phyloP scores from a whole-genome alignment of 495 filamentous ascomycete species.

The Aspergillus cavernicola region DNA sequence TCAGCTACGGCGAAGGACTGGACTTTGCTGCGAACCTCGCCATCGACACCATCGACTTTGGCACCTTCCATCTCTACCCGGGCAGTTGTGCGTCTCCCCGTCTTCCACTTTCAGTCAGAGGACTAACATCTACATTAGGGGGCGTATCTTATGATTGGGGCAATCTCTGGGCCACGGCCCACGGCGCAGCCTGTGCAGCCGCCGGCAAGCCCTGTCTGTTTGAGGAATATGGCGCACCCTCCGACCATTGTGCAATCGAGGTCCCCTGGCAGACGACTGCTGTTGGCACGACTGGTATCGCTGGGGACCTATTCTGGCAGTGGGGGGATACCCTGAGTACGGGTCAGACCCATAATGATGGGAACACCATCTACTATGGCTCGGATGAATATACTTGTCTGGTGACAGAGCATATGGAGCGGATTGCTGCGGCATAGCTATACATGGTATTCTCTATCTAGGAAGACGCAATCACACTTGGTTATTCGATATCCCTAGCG shows the following conservation, averaged over 20 bases:
- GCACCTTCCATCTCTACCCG: constrained; percentile 65
- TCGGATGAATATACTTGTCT: constrained; percentile 51
- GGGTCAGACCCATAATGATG: constrained; percentile 59
- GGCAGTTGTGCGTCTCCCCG: constrained; percentile 42
- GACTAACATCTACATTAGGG: constrained; percentile 27
- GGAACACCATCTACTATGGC: constrained; percentile 59
- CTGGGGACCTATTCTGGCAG: constrained; percentile 65
- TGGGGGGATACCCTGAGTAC: constrained; percentile 54
- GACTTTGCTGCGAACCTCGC: constrained; percentile 60
- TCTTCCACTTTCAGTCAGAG: constrained; percentile 17
- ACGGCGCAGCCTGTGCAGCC: constrained; percentile 52
- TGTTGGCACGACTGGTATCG: constrained; percentile 47
- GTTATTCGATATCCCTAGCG: too few species aligned
- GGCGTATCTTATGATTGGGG: constrained; percentile 43
- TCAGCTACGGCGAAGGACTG: constrained; percentile 54
- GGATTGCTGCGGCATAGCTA: neutral
- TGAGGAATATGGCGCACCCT: constrained; percentile 62
- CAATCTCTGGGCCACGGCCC: constrained; percentile 58
- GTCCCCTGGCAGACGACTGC: constrained; percentile 57
- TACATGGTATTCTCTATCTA: too few species aligned
- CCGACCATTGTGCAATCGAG: constrained; percentile 41
- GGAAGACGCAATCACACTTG: too few species aligned
- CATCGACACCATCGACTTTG: constrained; percentile 61
- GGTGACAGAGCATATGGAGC: constrained; percentile 54
- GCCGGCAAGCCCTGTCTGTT: constrained; percentile 63